Percentiles rank a stretch among this genome's conserved stretches.
Evolutionary conservation across 129 eudicot species (phyloP).

Genomic region (Centaurea solstitialis): DNA sequence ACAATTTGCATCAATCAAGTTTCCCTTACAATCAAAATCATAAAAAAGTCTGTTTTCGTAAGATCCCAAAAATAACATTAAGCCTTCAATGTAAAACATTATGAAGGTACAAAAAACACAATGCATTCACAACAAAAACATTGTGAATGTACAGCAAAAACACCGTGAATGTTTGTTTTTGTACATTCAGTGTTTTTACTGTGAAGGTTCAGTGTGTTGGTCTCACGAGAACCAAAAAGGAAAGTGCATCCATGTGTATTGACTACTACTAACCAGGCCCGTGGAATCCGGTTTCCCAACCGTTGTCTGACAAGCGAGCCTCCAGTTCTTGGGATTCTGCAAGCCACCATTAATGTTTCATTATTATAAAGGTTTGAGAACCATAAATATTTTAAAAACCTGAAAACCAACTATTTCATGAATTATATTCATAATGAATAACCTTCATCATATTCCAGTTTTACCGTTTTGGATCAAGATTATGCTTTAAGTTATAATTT

Average conservation of each 20-base stretch:
- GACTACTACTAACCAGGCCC: constrained; percentile 62
- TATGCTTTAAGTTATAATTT: background rate
- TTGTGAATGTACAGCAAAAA: background rate
- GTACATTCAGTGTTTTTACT: background rate
- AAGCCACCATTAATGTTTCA: background rate
- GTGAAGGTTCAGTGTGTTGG: background rate
- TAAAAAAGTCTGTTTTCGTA: background rate
- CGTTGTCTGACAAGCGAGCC: constrained; percentile 88
- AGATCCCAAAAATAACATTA: background rate
- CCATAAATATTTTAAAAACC: background rate
- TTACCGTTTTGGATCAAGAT: background rate
- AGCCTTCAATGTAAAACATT: background rate
- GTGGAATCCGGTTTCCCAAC: constrained; percentile 77
- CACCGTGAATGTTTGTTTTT: no score
- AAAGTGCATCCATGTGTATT: background rate
- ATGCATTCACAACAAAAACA: background rate
- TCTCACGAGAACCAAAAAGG: background rate
- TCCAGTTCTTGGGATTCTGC: constrained; percentile 93
- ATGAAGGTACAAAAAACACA: background rate
- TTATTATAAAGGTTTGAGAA: background rate
- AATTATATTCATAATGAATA: background rate
- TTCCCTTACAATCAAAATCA: background rate
- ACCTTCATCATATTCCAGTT: background rate
- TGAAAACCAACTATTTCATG: background rate
- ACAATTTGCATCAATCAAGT: constrained; percentile 32